These are phyloP conservation scores for Fusarium sulawesiense DNA, from an alignment of 2,329 filamentous ascomycete genomes.

Conservation along the genomic window DNA sequence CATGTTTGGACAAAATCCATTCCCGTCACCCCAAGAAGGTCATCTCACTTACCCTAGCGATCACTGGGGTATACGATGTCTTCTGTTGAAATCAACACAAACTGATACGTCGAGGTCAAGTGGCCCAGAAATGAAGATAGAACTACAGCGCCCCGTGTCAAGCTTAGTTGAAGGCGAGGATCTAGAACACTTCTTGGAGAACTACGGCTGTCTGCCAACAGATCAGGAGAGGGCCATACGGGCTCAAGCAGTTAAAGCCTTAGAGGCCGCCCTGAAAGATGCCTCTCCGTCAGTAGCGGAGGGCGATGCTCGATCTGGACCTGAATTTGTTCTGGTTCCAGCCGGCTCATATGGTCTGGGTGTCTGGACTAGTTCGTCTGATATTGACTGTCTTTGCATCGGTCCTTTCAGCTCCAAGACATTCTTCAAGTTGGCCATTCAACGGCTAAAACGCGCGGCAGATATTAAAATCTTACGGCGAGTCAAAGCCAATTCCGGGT, in stretches of 20 bases:
- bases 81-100: conserved; percentile 46
- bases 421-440: conserved; percentile 69
- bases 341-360: conserved; percentile 75
- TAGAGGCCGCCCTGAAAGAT: conserved; percentile 58
- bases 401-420: conserved; percentile 69
- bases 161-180: conserved; percentile 49
- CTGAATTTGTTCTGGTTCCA: conserved; percentile 63
- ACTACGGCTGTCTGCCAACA: conserved; percentile 59
- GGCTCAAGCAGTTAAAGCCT: conserved; percentile 57
- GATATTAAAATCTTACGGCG: conserved; percentile 65
- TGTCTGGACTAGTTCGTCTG: conserved; percentile 69
- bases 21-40: not conserved
- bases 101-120: not conserved
- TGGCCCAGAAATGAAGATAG: conserved; percentile 41
- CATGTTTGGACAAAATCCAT: conserved; percentile 61
- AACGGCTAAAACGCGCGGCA: conserved; percentile 63
- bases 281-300: conserved; percentile 28
- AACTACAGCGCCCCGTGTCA: conserved; percentile 45
- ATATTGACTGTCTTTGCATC: conserved; percentile 74
- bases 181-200: conserved; percentile 54
- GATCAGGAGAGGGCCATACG: conserved; percentile 56
- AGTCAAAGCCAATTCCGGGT: conserved; percentile 68
- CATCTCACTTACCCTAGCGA: conserved; percentile 58
- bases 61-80: conserved; percentile 68
- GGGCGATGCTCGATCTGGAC: conserved; percentile 32